These are phyloP conservation scores for Apiospora arundinis DNA, from an alignment of 2,329 filamentous ascomycete genomes.

Conservation along the genomic window DNA sequence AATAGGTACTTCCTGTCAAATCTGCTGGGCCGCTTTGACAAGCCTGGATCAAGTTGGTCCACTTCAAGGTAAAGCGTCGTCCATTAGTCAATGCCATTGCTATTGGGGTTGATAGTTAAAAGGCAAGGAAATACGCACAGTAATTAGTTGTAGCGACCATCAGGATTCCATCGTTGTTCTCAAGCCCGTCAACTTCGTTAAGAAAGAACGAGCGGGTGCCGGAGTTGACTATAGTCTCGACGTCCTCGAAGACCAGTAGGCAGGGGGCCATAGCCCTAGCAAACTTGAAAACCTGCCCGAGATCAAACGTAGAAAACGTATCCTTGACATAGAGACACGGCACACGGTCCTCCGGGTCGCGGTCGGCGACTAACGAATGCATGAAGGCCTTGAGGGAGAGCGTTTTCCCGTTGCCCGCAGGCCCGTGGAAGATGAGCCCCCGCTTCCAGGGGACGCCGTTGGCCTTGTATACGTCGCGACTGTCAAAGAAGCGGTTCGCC, in stretches of 20 bases:
- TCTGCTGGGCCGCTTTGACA: slow-evolving; percentile 65
- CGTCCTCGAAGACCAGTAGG: slow-evolving; percentile 72
- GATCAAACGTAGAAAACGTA: slow-evolving; percentile 58
- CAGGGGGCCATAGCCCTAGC: slow-evolving; percentile 68
- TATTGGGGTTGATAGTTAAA: no score
- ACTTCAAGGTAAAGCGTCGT: slow-evolving; percentile 37
- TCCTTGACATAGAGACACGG: slow-evolving; percentile 67
- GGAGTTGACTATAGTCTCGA: slow-evolving; percentile 68
- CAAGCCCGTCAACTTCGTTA: slow-evolving; percentile 72
- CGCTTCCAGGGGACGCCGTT: slow-evolving; percentile 73
- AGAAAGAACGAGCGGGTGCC: slow-evolving; percentile 69
- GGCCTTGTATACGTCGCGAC: slow-evolving; percentile 59
- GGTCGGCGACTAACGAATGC: slow-evolving; percentile 60
- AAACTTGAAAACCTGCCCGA: slow-evolving; percentile 58
- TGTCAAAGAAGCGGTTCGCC: slow-evolving; percentile 67
- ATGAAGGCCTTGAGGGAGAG: slow-evolving; percentile 74
- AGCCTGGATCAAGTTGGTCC: slow-evolving; percentile 68
- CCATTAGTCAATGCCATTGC: no score
- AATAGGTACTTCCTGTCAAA: slow-evolving; percentile 72
- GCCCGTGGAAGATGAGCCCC: slow-evolving; percentile 70
- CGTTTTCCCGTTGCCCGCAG: slow-evolving; percentile 69
- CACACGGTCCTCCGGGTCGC: slow-evolving; percentile 49
- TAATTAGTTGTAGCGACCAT: slow-evolving; percentile 70
- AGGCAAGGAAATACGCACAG: slow-evolving; percentile 26
- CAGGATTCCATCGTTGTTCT: slow-evolving; percentile 71